Evolutionary conservation across 2,329 filamentous ascomycete species (phyloP).

Genomic region (Rhexocercosporidium sp.): DNA sequence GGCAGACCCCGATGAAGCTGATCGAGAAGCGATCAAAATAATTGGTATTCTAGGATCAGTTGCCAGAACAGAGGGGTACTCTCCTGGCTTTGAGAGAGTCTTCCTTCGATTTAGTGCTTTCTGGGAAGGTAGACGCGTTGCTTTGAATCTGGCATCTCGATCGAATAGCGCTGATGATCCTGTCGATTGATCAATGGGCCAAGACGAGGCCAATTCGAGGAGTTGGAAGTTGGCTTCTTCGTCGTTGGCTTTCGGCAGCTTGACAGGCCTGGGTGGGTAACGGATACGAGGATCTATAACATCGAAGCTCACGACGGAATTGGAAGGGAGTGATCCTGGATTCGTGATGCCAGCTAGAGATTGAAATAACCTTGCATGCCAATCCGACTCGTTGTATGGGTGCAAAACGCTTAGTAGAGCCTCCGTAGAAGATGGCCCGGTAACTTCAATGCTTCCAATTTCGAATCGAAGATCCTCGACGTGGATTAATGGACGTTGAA

Average conservation of each 20-base stretch:
- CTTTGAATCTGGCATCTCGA: constrained; percentile 66
- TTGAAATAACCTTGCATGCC: constrained; percentile 55
- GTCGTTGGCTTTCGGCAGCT: constrained; percentile 46
- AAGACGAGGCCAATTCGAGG: constrained; percentile 65
- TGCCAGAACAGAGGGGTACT: constrained; percentile 59
- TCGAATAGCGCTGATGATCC: constrained; percentile 67
- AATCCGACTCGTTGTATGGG: constrained; percentile 48
- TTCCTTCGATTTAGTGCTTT: constrained; percentile 82
- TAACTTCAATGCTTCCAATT: constrained; percentile 73
- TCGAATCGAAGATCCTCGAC: constrained; percentile 73
- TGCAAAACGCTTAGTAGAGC: constrained; percentile 72
- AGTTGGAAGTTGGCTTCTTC: constrained; percentile 49
- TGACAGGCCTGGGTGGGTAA: constrained; percentile 69
- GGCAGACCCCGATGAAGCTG: constrained; percentile 51
- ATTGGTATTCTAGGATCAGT: constrained; percentile 80
- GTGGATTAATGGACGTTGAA: constrained; percentile 63
- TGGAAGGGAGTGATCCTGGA: constrained; percentile 70
- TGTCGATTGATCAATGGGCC: constrained; percentile 65
- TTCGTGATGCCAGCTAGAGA: constrained; percentile 66
- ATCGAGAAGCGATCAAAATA: constrained; percentile 67
- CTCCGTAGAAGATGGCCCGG: constrained; percentile 79
- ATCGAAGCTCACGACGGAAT: constrained; percentile 74
- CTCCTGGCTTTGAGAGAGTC: constrained; percentile 65
- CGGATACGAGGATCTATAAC: constrained; percentile 80
- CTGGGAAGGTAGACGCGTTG: constrained; percentile 73